Conservation (phyloP, 768 basidiomycete genomes). For the Pulveroboletus ravenelii region DNA sequence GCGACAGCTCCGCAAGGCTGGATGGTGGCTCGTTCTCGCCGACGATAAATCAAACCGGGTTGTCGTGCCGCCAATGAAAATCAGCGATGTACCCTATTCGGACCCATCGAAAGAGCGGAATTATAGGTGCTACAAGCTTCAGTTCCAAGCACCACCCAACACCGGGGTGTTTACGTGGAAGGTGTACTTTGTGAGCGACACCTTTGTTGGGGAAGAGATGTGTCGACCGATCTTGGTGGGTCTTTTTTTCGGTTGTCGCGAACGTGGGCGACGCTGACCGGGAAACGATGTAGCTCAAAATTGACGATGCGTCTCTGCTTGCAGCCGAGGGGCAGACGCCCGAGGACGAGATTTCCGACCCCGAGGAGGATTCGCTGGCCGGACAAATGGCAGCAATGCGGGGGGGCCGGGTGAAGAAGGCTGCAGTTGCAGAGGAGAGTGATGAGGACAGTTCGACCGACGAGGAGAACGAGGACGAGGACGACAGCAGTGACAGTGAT, state of each 20-base stretch:
- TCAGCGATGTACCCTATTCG: constrained; percentile 72
- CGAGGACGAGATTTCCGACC: constrained; percentile 96
- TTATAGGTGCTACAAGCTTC: constrained; percentile 82
- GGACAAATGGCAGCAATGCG: constrained; percentile 98
- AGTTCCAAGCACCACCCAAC: constrained; percentile 90
- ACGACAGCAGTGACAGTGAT: constrained; percentile 30
- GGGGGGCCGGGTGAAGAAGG: constrained; percentile 78
- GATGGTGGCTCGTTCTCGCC: constrained; percentile 89
- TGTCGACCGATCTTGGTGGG: constrained; percentile 67
- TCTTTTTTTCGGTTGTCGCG: constrained; percentile 7
- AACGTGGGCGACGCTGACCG: constrained; percentile 4
- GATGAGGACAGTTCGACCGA: constrained; percentile 28
- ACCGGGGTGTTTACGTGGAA: constrained; percentile 88
- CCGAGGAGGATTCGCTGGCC: constrained; percentile 92
- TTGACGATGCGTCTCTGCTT: constrained; percentile 65
- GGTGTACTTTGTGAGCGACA: constrained; percentile 81
- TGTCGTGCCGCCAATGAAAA: constrained; percentile 81
- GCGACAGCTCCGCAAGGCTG: constrained; percentile 74
- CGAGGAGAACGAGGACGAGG: constrained; percentile 21
- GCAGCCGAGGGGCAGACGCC: constrained; percentile 51
- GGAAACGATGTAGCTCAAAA: constrained; percentile 56
- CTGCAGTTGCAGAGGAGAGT: constrained; percentile 30
- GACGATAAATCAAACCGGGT: constrained; percentile 82
- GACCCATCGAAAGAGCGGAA: constrained; percentile 46
- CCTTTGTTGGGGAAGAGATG: constrained; percentile 79